Evolutionary conservation across 2,329 filamentous ascomycete species (phyloP), one percentile per base, ranked within the genome.

Genomic region (Penicillium janthinellum): DNA sequence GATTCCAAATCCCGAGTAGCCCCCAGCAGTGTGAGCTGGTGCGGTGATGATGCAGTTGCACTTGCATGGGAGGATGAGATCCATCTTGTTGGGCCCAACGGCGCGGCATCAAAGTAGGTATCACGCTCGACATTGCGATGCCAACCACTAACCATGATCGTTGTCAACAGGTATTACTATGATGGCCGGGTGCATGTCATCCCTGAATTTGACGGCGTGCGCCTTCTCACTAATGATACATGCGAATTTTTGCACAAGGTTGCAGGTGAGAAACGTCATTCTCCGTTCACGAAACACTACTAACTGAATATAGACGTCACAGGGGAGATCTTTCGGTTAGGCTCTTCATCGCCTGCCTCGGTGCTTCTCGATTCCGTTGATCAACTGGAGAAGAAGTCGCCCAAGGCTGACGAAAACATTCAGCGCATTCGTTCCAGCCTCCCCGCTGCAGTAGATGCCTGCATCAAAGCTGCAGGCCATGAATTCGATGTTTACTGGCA

Each of bases 51-150:
- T 75, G 92, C 93, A 14, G 90, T 95, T 3, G 86, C 96, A 31
- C 87, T 99, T 68, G 93, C 93, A 0, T 99, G 95, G 95, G 95
- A 98, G 72, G 95, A 99, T 71, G 95, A 99, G 75, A 89, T 99
- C 4, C 95, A 97, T 71, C 84, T 99, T 31, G 90, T 99, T 61
- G 95, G 94, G 0, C 92, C 92, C 0, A 90, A 88, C 39, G 91
- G 91, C 45, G 86, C 90, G 10, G 88, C 90, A 5, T 87, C 84
- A 34, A 88, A 84, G 76, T 84, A 75, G 65, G 72, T 35, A 34
- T 31, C 7, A 14, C n/a, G 5, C 7, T n/a, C 53, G 17, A 35
- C 31, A 6, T 25, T 28, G 44, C 25, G 5, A 54, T 44, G 15
- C 11, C 6, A 12, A 11, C 15, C 22, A 39, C 66, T 73, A 59